A percentile compares a stretch with the other conserved stretches of the same genome.
These are phyloP conservation scores for Penicillium sp. DNA, from an alignment of 2,329 filamentous ascomycete genomes.

Conservation along the genomic window DNA sequence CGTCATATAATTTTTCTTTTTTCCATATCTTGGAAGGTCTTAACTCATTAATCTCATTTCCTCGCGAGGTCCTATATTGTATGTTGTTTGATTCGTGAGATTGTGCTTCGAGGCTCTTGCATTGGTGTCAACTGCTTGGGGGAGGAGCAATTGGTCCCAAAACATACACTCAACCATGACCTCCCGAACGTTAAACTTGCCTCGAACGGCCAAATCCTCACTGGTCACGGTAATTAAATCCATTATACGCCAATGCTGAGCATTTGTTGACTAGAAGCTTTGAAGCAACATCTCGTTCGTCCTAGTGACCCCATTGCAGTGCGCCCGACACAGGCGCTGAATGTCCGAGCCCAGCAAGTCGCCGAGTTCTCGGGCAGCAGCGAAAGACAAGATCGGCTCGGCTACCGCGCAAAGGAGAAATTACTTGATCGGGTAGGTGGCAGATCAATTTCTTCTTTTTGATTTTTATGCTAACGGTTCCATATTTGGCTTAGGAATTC, in stretches of 20 bases:
- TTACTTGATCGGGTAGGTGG: constrained; percentile 40
- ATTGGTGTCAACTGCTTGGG: background rate
- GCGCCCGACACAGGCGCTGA: constrained; percentile 14
- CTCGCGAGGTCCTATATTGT: constrained; percentile 1
- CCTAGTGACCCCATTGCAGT: constrained; percentile 12
- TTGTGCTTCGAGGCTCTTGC: background rate
- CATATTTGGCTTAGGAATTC: constrained; percentile 61
- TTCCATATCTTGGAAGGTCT: background rate
- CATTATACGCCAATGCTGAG: background rate
- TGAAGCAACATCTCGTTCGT: constrained; percentile 21
- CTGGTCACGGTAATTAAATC: constrained; percentile 27
- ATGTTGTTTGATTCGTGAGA: constrained; percentile 14
- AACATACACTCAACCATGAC: constrained; percentile 30
- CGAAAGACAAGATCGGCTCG: constrained; percentile 31
- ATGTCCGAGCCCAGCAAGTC: constrained; percentile 24
- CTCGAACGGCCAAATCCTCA: constrained; percentile 29
- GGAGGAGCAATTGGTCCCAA: constrained; percentile 2
- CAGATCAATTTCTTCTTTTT: background rate
- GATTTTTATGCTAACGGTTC: background rate
- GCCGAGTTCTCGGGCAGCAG: constrained; percentile 33
- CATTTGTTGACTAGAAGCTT: constrained; percentile 11
- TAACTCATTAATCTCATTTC: background rate
- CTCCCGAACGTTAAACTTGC: constrained; percentile 32
- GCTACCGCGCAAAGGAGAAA: constrained; percentile 44
- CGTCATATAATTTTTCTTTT: constrained; percentile 7